Base-by-base conservation (phyloP, 305 asterid species). In the Fraxinus greggii region DNA sequence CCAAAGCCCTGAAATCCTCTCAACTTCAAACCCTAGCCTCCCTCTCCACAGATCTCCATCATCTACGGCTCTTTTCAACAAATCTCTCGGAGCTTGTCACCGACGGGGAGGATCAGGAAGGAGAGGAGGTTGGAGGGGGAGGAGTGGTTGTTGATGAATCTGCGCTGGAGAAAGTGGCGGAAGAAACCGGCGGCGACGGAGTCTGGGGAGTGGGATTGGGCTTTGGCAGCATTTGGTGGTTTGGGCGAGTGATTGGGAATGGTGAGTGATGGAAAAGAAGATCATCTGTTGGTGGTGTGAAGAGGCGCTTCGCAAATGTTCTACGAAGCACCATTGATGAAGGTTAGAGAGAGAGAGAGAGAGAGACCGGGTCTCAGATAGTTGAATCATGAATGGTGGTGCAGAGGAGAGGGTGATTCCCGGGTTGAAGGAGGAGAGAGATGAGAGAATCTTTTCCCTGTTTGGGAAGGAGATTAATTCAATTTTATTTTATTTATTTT, bases 21-120 rank as follows among this genome's bases (percentile, higher is more conserved):
- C n/a, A n/a, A n/a, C n/a, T n/a, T n/a, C n/a, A n/a, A n/a, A n/a
- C n/a, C n/a, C n/a, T n/a, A n/a, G n/a, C n/a, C n/a, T n/a, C n/a
- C n/a, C n/a, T n/a, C n/a, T n/a, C n/a, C n/a, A n/a, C n/a, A n/a
- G n/a, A n/a, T n/a, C n/a, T n/a, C n/a, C n/a, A n/a, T n/a, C n/a
- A n/a, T n/a, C n/a, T n/a, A n/a, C n/a, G n/a, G n/a, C n/a, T n/a
- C n/a, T n/a, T n/a, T n/a, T n/a, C n/a, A n/a, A n/a, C n/a, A n/a
- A n/a, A n/a, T 89, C 76, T 94, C 91, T 72, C 98, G 78, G 78
- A 94, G 92, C 77, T 87, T 89, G 0, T 92, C 93, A 1, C 98
- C 98, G 31, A 86, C 85, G 21, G 99, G 95, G 40, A 90, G 83
- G 0, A 89, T 61, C 67, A 89, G 82, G 79, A 87, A 85, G 45